Evolutionary conservation across 179 eudicot species (phyloP).

Genomic region (Heliamphora pulchella): DNA sequence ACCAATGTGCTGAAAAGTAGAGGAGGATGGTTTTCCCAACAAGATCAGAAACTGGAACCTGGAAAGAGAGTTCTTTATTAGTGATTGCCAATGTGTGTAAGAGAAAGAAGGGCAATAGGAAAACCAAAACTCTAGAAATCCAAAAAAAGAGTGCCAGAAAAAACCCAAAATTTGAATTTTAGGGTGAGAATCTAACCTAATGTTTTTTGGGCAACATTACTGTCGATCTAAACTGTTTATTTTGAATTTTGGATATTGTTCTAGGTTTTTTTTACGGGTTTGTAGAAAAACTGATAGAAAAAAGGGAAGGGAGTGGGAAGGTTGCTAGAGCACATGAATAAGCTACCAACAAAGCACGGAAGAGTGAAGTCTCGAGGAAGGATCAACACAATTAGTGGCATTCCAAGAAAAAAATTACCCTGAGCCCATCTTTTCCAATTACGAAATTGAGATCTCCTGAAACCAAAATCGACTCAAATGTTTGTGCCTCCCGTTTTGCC

Average conservation of each 20-base stretch:
- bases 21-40: slow-evolving; percentile 68
- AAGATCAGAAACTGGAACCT: slow-evolving; percentile 64
- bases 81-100: not conserved
- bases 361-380: not conserved
- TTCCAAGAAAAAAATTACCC: slow-evolving; percentile 22
- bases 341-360: not conserved
- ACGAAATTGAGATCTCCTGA: slow-evolving; percentile 26
- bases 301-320: not conserved
- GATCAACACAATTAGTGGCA: not conserved
- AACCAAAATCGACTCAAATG: slow-evolving; percentile 19
- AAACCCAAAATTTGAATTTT: no score
- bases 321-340: not conserved
- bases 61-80: slow-evolving; percentile 10
- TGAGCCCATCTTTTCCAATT: slow-evolving; percentile 30
- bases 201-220: no score
- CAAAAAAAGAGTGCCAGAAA: no score
- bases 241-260: no score
- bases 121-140: no score
- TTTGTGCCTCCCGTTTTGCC: slow-evolving; percentile 48
- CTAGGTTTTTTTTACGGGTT: no score
- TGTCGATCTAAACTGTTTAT: no score
- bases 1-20: slow-evolving; percentile 86
- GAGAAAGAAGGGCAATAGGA: not conserved
- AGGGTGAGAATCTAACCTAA: no score
- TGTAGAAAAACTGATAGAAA: no score